A percentile compares a stretch with the other conserved stretches of the same genome.
phyloP scores from a whole-genome alignment of 352 stramenopile species.

The Globisporangium heterothallicum region DNA sequence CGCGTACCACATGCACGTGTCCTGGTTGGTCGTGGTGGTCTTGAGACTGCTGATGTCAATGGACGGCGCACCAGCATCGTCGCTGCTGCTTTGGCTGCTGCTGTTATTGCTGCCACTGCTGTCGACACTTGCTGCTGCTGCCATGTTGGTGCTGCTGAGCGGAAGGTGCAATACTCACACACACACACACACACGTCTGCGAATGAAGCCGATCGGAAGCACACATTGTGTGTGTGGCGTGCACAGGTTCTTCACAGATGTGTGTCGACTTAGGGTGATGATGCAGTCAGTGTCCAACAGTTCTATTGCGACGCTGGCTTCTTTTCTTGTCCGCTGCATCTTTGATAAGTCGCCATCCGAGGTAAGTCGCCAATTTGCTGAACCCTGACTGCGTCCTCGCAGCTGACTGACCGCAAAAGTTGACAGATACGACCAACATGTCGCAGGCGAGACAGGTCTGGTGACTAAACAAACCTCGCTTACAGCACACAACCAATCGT shows the following conservation, averaged over 20 bases:
- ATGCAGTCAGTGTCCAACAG: background rate
- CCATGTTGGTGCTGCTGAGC: background rate
- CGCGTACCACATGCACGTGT: slow-evolving; percentile 35
- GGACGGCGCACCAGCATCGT: background rate
- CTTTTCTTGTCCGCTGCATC: background rate
- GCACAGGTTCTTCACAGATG: too few species aligned
- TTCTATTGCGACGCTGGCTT: background rate
- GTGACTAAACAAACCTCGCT: too few species aligned
- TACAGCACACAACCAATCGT: too few species aligned
- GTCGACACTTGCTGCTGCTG: background rate
- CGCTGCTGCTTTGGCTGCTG: background rate
- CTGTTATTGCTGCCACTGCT: background rate
- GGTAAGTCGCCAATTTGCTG: background rate
- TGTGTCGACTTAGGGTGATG: background rate
- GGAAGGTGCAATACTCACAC: background rate
- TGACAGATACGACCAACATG: slow-evolving; percentile 1
- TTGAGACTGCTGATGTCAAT: slow-evolving; percentile 13
- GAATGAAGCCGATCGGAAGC: background rate
- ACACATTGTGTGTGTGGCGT: background rate
- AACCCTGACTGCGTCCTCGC: too few species aligned
- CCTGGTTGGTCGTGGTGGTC: slow-evolving; percentile 16
- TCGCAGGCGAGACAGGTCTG: background rate
- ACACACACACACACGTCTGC: too few species aligned
- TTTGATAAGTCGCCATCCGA: background rate
- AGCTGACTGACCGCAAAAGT: too few species aligned